Percentiles rank a stretch among this genome's conserved stretches.
phyloP scores from a whole-genome alignment of 2,329 filamentous ascomycete species.

The Microthyrium microscopicum region DNA sequence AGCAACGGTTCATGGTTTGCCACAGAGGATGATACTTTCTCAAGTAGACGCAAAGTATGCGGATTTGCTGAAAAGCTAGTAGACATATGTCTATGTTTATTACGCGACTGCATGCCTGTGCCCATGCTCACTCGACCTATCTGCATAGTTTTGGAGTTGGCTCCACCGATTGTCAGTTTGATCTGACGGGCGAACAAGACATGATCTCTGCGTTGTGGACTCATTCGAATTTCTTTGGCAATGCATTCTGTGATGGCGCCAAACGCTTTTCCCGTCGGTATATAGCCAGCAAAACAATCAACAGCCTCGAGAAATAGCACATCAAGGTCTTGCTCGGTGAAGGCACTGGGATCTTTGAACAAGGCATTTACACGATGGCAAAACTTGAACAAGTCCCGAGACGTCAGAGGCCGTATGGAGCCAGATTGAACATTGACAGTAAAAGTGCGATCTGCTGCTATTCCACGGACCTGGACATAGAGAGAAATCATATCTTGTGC shows the following conservation, averaged over 20 bases:
- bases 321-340: conserved; percentile 54
- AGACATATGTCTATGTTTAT: not conserved
- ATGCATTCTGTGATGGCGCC: conserved; percentile 49
- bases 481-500: conserved; percentile 39
- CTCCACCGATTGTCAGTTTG: conserved; percentile 17
- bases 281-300: conserved; percentile 77
- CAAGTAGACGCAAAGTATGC: conserved; percentile 68
- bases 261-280: conserved; percentile 49
- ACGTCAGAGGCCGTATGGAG: conserved; percentile 45
- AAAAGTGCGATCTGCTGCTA: conserved; percentile 27
- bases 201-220: conserved; percentile 64
- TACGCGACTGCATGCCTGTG: not conserved
- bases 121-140: conserved; percentile 3
- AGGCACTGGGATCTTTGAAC: conserved; percentile 43
- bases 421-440: conserved; percentile 34
- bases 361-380: conserved; percentile 58
- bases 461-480: conserved; percentile 28
- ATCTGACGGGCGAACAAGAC: conserved; percentile 60
- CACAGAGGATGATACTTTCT: conserved; percentile 73
- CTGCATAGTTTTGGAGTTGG: not conserved
- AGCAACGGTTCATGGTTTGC: conserved; percentile 75
- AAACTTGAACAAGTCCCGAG: conserved; percentile 81
- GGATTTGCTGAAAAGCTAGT: conserved; percentile 58
- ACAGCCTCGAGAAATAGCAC: conserved; percentile 86
- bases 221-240: conserved; percentile 74